Conservation (phyloP, 116 monocot genomes). For the Trichopus zeylanicus region DNA sequence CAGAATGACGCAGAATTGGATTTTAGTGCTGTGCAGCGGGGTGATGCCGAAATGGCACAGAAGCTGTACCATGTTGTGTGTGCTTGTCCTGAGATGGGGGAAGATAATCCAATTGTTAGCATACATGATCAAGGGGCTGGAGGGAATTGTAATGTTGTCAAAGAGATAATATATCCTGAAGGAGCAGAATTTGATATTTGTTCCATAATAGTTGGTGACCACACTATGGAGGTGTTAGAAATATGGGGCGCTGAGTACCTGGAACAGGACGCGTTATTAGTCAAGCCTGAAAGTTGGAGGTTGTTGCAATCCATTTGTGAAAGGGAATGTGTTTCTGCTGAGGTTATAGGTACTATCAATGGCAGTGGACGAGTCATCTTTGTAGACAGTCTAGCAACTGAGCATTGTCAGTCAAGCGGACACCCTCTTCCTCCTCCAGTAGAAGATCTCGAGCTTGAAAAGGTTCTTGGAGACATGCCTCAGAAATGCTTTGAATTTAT, state of each 20-base stretch:
- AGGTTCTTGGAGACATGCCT: slow-evolving; percentile 96
- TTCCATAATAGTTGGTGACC: slow-evolving; percentile 78
- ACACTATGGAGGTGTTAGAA: slow-evolving; percentile 91
- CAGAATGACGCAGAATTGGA: slow-evolving; percentile 94
- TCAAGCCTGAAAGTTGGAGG: slow-evolving; percentile 55
- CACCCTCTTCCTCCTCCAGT: slow-evolving; percentile 46
- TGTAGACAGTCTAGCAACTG: slow-evolving; percentile 42
- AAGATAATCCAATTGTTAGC: slow-evolving; percentile 79
- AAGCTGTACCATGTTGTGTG: slow-evolving; percentile 88
- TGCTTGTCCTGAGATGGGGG: slow-evolving; percentile 90
- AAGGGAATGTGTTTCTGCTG: slow-evolving; percentile 93
- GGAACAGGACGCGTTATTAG: slow-evolving; percentile 89
- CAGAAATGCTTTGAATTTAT: slow-evolving; percentile 78
- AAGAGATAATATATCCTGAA: slow-evolving; percentile 96
- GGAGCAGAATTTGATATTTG: slow-evolving; percentile 94
- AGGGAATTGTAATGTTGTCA: slow-evolving; percentile 96
- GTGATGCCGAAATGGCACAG: slow-evolving; percentile 99
- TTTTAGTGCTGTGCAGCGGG: slow-evolving; percentile 94
- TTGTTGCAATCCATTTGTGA: slow-evolving; percentile 63
- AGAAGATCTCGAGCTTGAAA: slow-evolving; percentile 88
- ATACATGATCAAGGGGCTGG: slow-evolving; percentile 99
- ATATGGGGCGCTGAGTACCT: slow-evolving; percentile 99
- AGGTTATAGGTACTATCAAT: slow-evolving; percentile 76
- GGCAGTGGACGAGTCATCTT: slow-evolving; percentile 64
- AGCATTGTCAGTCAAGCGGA: slow-evolving; percentile 35